Evolutionary conservation across 2,329 filamentous ascomycete species (phyloP).

Genomic region (Cercospora canescens): DNA sequence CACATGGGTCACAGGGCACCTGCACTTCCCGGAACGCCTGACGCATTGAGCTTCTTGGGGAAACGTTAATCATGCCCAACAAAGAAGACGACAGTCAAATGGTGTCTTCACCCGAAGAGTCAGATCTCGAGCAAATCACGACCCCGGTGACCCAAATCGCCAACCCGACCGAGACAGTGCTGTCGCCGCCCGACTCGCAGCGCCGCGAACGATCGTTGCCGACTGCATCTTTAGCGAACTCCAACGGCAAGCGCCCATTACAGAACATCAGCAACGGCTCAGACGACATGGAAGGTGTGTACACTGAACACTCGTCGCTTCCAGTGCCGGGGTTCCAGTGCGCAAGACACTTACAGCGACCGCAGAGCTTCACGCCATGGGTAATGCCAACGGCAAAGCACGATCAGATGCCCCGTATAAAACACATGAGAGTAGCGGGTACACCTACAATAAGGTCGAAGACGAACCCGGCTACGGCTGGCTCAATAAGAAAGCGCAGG

Average conservation of each 20-base stretch:
- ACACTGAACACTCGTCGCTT: neutral
- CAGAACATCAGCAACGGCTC: constrained; percentile 35
- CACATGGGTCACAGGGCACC: neutral
- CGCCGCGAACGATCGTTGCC: constrained; percentile 27
- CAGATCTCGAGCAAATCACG: constrained; percentile 37
- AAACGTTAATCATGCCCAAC: constrained; percentile 33
- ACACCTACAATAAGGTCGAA: constrained; percentile 38
- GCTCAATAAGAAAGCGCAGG: constrained; percentile 58
- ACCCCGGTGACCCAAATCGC: constrained; percentile 42
- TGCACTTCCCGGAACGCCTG: neutral
- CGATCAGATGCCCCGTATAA: constrained; percentile 24
- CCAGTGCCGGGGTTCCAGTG: neutral
- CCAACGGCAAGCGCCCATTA: constrained; percentile 41
- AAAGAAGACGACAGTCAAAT: constrained; percentile 59
- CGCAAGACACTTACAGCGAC: neutral
- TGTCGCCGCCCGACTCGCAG: constrained; percentile 58
- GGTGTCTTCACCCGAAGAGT: constrained; percentile 42
- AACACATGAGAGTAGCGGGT: constrained; percentile 34
- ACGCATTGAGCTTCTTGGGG: neutral
- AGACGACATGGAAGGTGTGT: constrained; percentile 29
- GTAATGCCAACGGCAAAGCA: constrained; percentile 25
- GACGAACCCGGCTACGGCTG: constrained; percentile 53
- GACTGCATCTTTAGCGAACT: constrained; percentile 33
- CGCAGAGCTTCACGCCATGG: constrained; percentile 25
- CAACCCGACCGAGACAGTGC: constrained; percentile 41